Percentiles rank a stretch among this genome's conserved stretches.
phyloP scores from a whole-genome alignment of 768 basidiomycete genomes.

The Russula olivacea region DNA sequence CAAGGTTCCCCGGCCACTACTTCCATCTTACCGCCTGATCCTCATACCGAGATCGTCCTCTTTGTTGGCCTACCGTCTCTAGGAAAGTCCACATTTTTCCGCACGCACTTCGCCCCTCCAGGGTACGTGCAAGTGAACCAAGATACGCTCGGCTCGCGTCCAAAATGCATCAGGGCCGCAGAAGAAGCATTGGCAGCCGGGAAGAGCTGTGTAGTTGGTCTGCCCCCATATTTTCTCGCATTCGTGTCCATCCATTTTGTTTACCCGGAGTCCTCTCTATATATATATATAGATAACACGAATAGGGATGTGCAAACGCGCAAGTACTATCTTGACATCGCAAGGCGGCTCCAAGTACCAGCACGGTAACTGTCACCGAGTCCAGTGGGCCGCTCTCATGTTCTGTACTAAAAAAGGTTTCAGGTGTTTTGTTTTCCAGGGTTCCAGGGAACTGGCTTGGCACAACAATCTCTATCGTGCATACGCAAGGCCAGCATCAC shows the following conservation, averaged over 20 bases:
- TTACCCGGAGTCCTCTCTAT: no score
- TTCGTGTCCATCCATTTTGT: neutral
- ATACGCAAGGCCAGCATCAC: constrained; percentile 48
- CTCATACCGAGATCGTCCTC: constrained; percentile 45
- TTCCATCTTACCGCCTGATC: neutral
- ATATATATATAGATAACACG: constrained; percentile 67
- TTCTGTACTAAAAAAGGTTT: neutral
- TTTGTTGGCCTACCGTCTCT: constrained; percentile 57
- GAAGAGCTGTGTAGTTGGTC: constrained; percentile 73
- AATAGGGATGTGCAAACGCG: constrained; percentile 71
- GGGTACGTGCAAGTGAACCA: constrained; percentile 86
- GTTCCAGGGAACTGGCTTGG: constrained; percentile 76
- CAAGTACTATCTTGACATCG: constrained; percentile 63
- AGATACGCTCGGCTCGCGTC: constrained; percentile 67
- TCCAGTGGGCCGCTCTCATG: neutral
- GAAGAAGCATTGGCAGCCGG: constrained; percentile 48
- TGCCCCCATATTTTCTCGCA: neutral
- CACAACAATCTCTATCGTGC: constrained; percentile 93
- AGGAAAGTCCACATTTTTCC: constrained; percentile 83
- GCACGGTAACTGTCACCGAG: constrained; percentile 42
- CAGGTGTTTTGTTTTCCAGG: constrained; percentile 76
- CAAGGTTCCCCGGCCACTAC: constrained; percentile 38
- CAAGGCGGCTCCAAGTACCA: constrained; percentile 47
- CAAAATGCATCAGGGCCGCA: constrained; percentile 66
- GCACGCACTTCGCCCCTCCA: constrained; percentile 54